These are phyloP conservation scores for Annulohypoxylon bovei DNA, from an alignment of 495 filamentous ascomycete species.

Conservation along the genomic window DNA sequence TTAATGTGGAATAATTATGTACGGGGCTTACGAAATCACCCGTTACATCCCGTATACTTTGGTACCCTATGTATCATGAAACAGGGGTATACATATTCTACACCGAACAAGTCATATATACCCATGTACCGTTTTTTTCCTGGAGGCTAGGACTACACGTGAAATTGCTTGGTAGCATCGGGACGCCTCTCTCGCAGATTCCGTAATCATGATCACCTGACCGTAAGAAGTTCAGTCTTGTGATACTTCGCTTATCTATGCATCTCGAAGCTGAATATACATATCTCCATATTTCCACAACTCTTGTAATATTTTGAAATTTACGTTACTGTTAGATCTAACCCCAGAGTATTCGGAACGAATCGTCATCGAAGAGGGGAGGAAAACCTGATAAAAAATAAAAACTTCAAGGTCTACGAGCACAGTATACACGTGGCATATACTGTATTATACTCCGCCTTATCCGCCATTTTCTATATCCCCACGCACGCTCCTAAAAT, in stretches of 20 bases:
- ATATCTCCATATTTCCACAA: not conserved
- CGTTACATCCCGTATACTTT: not conserved
- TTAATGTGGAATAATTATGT: not conserved
- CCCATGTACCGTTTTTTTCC: not conserved
- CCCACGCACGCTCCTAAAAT: slow-evolving; percentile 1
- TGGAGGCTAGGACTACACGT: not conserved
- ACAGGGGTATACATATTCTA: slow-evolving; percentile 8
- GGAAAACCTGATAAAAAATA: not conserved
- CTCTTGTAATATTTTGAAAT: not conserved
- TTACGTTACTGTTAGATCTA: no score
- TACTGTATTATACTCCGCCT: not conserved
- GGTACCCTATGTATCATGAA: slow-evolving; percentile 8
- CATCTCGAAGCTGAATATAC: not conserved
- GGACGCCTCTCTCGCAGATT: not conserved
- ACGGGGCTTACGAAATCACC: slow-evolving; percentile 5
- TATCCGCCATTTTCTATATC: not conserved
- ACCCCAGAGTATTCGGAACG: not conserved
- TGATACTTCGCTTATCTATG: not conserved
- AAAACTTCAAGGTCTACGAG: not conserved
- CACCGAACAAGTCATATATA: not conserved
- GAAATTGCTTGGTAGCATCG: slow-evolving; percentile 15
- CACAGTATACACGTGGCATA: not conserved
- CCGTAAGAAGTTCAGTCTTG: not conserved
- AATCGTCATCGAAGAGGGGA: not conserved
- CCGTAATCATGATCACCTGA: slow-evolving; percentile 15